phyloP scores from a whole-genome alignment of 192 early-diverging fungal genomes.

The Umbelopsis ramanniana region DNA sequence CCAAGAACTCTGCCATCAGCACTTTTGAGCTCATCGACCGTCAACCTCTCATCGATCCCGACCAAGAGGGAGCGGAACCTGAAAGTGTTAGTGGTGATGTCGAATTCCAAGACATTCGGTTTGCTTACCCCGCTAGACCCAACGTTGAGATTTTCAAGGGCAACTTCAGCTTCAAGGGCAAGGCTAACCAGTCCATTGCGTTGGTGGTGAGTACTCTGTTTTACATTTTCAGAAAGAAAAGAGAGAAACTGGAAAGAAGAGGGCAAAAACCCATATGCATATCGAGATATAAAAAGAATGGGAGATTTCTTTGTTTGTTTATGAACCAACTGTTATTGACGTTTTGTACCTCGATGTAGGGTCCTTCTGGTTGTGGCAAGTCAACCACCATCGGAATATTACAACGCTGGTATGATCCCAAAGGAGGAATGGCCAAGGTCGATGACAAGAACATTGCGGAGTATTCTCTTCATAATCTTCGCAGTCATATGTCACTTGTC shows the following conservation, averaged over 20 bases:
- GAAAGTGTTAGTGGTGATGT: conserved; percentile 52
- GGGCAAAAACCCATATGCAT: no score
- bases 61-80: conserved; percentile 43
- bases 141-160: conserved; percentile 64
- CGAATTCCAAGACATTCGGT: conserved; percentile 56
- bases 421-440: conserved; percentile 59
- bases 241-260: no score
- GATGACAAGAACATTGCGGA: conserved; percentile 60
- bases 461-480: conserved; percentile 67
- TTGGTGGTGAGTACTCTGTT: conserved; percentile 62
- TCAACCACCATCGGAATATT: conserved; percentile 61
- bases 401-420: conserved; percentile 80
- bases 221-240: not conserved
- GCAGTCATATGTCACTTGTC: conserved; percentile 76
- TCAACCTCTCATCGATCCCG: conserved; percentile 65
- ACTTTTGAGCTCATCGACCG: conserved; percentile 75
- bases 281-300: no score
- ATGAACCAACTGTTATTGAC: not conserved
- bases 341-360: conserved; percentile 31
- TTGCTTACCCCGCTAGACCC: conserved; percentile 70
- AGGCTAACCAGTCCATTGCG: conserved; percentile 74
- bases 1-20: conserved; percentile 75
- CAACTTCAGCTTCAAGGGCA: conserved; percentile 49
- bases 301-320: not conserved
- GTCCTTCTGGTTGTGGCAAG: conserved; percentile 87